Percentiles rank a stretch among this genome's conserved stretches.
phyloP scores from a whole-genome alignment of 164 flowering plant species.

The Chimonanthus salicifolius region DNA sequence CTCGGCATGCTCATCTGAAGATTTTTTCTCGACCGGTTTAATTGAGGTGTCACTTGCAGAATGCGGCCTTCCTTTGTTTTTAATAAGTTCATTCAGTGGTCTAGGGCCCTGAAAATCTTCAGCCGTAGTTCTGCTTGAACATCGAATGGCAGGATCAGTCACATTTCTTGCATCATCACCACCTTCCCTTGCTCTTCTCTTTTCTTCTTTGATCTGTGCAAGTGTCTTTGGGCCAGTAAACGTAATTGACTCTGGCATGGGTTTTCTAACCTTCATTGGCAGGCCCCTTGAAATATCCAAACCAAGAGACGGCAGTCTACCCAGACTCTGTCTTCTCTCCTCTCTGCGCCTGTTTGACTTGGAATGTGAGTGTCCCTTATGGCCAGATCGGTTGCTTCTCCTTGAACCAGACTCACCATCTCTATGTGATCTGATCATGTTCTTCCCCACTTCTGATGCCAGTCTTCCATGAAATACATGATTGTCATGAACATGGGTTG shows the following conservation, averaged over 20 bases:
- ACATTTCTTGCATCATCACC: slow-evolving; percentile 13
- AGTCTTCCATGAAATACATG: slow-evolving; percentile 23
- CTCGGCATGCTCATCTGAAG: slow-evolving; percentile 2
- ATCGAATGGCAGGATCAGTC: background rate
- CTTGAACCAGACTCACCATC: slow-evolving; percentile 13
- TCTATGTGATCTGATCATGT: slow-evolving; percentile 14
- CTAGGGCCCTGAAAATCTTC: slow-evolving; percentile 51
- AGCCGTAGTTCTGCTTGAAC: slow-evolving; percentile 1
- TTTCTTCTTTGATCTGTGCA: slow-evolving; percentile 57
- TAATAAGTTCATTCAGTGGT: slow-evolving; percentile 47
- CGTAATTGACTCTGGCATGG: slow-evolving; percentile 14
- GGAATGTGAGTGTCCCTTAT: slow-evolving; percentile 16
- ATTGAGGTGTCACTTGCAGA: slow-evolving; percentile 1
- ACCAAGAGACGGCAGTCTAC: slow-evolving; percentile 9
- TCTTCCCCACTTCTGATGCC: slow-evolving; percentile 30
- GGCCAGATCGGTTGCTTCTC: slow-evolving; percentile 6
- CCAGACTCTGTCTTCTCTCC: slow-evolving; percentile 19
- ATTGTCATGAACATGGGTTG: slow-evolving; percentile 14
- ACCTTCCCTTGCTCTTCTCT: slow-evolving; percentile 28
- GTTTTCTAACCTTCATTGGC: slow-evolving; percentile 19
- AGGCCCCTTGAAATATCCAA: slow-evolving; percentile 27
- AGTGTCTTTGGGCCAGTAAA: slow-evolving; percentile 62
- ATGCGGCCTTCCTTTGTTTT: slow-evolving; percentile 28
- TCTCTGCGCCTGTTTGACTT: slow-evolving; percentile 16
- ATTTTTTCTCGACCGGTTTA: slow-evolving; percentile 1